Base-by-base conservation (phyloP, 768 basidiomycete genomes). In the Amanita fuliginea region DNA sequence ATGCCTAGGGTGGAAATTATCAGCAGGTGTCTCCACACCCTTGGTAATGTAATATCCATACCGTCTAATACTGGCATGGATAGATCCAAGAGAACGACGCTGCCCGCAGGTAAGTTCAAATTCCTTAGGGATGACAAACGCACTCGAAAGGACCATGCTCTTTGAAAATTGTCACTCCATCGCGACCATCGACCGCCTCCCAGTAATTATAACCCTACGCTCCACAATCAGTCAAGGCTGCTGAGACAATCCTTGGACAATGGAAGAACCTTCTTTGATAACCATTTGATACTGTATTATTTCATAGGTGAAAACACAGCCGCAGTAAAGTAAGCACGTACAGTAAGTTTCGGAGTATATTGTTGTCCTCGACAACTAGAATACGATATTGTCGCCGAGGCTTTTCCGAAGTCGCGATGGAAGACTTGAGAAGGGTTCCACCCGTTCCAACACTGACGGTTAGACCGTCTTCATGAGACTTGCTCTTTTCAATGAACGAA, bases 41-140 rank as follows among this genome's bases (percentile, higher is more conserved):
- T 39, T 24, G 14, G 21, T 11, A 11, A 41, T 34, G 21, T 11
- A 11, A 41, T 34, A 45, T 55, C 11, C 70, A 52, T 46, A 80
- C 89, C 94, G 61, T 96, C 90, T 49, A 96, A 76, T n/a, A 89
- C 64, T 0, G 91, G 94, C 93, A 96, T 96, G 1, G 88, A 91
- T 49, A 96, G 67, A 63, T 96, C 93, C 52, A 96, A 69, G 11
- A 94, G 73, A 32, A 94, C 83, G 30, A 92, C 78, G 53, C 92
- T 94, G 56, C 19, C 2, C 24, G 43, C 46, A 52, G 41, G 35
- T 13, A 10, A 21, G 30, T 3, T 18, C 8, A 33, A 54, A 46
- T 28, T 22, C 28, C 24, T 32, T n/a, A 3, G 6, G 16, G 8
- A 43, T 34, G 14, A 49, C 44, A 30, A 32, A 72, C 86, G 53